A percentile compares a stretch with the other conserved stretches of the same genome.
Conservation (phyloP, 2,329 filamentous ascomycete species). For the Aspergillus jensenii region DNA sequence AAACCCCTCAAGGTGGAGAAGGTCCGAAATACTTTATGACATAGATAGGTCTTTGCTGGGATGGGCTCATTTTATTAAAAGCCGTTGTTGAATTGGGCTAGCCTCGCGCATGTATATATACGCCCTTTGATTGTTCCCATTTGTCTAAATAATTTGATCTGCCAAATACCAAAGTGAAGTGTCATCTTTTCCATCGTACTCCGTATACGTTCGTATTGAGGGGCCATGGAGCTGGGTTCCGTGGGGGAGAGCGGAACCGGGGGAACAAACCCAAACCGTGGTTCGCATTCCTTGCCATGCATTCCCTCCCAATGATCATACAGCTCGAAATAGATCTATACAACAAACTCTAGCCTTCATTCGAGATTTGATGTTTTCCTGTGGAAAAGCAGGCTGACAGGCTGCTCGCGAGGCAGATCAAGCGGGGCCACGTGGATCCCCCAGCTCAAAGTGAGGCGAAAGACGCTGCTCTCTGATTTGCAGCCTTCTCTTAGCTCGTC, state of each 20-base stretch:
- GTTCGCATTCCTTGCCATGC: conserved; percentile 2
- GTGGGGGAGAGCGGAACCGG: neutral
- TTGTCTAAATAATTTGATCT: too few relatives aligned
- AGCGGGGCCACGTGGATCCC: conserved; percentile 32
- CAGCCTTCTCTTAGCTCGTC: conserved; percentile 9
- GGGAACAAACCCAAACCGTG: neutral
- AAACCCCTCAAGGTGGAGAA: conserved; percentile 88
- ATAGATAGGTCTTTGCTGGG: conserved; percentile 22
- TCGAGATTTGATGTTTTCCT: neutral
- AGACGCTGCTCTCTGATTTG: conserved; percentile 8
- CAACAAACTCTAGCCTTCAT: neutral
- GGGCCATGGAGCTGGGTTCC: neutral
- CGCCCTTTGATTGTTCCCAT: neutral
- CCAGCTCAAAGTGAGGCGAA: conserved; percentile 27
- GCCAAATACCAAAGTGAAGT: too few relatives aligned
- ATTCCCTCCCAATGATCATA: neutral
- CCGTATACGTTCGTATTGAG: too few relatives aligned
- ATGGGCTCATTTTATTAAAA: neutral
- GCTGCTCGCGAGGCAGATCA: neutral
- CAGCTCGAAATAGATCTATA: neutral
- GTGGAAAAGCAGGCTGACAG: neutral
- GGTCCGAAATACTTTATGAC: conserved; percentile 67
- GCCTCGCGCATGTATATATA: neutral
- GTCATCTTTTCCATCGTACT: too few relatives aligned
- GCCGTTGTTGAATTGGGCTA: neutral